A percentile compares a stretch with the other conserved stretches of the same genome.
Evolutionary conservation across 1,139 yeast genomes (phyloP).

Genomic region (Saccharomycopsis crataegensis): DNA sequence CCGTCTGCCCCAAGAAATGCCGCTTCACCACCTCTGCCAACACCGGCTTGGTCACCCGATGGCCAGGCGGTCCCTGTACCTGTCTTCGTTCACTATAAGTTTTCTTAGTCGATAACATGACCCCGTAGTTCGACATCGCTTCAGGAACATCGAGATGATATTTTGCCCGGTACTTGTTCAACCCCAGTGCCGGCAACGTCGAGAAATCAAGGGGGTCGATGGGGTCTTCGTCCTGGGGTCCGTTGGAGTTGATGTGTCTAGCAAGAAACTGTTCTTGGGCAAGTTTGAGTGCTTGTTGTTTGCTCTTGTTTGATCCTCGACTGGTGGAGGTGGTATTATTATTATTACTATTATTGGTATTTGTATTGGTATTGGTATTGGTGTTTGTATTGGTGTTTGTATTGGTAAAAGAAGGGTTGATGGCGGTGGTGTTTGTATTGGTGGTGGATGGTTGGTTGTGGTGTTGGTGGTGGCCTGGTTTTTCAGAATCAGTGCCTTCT

Average conservation of each 20-base stretch:
- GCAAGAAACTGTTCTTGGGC: conserved; percentile 55
- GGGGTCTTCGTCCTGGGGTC: conserved; percentile 46
- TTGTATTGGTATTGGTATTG: neutral
- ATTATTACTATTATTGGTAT: neutral
- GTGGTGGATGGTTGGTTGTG: too few species aligned
- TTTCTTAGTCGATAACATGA: conserved; percentile 58
- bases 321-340: neutral
- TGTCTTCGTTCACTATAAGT: conserved; percentile 40
- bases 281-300: conserved; percentile 11
- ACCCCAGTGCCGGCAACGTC: conserved; percentile 41
- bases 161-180: conserved; percentile 50
- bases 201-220: conserved; percentile 56
- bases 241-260: conserved; percentile 56
- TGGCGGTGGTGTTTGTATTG: too few species aligned
- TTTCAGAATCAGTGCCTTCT: too few species aligned
- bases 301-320: conserved; percentile 1
- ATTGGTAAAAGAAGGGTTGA: too few species aligned
- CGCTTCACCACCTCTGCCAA: conserved; percentile 49
- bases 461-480: too few species aligned
- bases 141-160: conserved; percentile 42
- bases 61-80: too few species aligned
- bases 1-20: conserved; percentile 56
- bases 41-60: conserved; percentile 46
- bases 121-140: conserved; percentile 51
- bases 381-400: too few species aligned